Conservation (phyloP, 164 flowering plant species). For the Magnolia kwangsiensis region DNA sequence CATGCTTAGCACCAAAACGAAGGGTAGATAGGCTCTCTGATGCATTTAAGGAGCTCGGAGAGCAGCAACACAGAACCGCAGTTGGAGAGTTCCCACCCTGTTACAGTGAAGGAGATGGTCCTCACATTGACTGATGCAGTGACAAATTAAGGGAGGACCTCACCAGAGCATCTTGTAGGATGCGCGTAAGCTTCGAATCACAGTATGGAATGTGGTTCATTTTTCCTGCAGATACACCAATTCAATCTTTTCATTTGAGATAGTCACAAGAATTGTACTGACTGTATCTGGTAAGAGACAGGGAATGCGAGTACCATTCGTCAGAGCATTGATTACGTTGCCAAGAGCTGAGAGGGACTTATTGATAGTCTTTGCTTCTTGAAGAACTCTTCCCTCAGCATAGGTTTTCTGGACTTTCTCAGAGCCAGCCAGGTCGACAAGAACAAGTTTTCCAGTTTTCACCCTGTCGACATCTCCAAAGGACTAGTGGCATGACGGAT, state of each 20-base stretch:
- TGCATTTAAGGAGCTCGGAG: constrained; percentile 71
- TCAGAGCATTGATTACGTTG: constrained; percentile 79
- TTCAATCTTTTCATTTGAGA: neutral
- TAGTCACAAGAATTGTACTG: neutral
- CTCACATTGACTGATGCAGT: too few species aligned
- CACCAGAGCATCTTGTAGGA: constrained; percentile 82
- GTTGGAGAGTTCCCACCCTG: constrained; percentile 81
- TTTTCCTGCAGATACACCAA: constrained; percentile 30
- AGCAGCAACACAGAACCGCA: constrained; percentile 85
- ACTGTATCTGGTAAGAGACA: neutral
- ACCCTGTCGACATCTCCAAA: constrained; percentile 29
- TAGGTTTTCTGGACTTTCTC: constrained; percentile 90
- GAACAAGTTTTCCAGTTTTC: constrained; percentile 64
- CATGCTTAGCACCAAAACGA: constrained; percentile 82
- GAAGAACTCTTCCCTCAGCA: constrained; percentile 87
- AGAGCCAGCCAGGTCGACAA: constrained; percentile 92
- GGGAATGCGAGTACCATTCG: constrained; percentile 29
- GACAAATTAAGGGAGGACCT: constrained; percentile 17
- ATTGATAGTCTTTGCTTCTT: constrained; percentile 94
- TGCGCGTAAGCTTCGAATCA: constrained; percentile 83
- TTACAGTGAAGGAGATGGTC: neutral
- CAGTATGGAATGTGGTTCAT: constrained; percentile 74
- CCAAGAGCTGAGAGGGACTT: constrained; percentile 86
- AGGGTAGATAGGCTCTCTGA: constrained; percentile 82
- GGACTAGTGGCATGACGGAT: neutral